Percentiles rank a stretch among this genome's conserved stretches.
Evolutionary conservation across 495 filamentous ascomycete genomes (phyloP).

Genomic region (Monascus purpureus): DNA sequence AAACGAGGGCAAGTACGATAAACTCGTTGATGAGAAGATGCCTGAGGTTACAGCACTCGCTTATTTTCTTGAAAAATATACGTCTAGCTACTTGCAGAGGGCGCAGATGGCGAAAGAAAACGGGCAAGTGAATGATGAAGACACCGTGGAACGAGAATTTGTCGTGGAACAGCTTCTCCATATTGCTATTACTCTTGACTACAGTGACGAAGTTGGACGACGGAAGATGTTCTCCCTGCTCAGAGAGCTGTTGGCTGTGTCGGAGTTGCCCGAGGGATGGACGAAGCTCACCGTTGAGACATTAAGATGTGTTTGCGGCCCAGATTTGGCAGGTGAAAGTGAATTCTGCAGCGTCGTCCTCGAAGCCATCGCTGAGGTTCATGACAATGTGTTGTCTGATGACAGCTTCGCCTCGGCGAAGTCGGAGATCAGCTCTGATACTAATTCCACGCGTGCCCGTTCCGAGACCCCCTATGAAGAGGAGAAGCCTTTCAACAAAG

Average conservation of each 20-base stretch:
- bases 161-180: conserved; percentile 89
- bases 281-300: conserved; percentile 81
- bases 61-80: conserved; percentile 64
- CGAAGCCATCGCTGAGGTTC: conserved; percentile 89
- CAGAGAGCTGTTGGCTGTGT: conserved; percentile 67
- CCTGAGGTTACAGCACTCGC: conserved; percentile 86
- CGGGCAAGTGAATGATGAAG: conserved; percentile 60
- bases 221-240: conserved; percentile 89
- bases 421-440: conserved; percentile 67
- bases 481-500: conserved; percentile 42
- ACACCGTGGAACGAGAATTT: conserved; percentile 77
- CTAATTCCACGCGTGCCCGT: conserved; percentile 27
- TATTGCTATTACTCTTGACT: conserved; percentile 82
- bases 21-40: conserved; percentile 76
- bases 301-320: conserved; percentile 65
- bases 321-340: conserved; percentile 62
- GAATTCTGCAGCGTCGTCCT: conserved; percentile 90
- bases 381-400: conserved; percentile 69
- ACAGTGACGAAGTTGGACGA: conserved; percentile 86
- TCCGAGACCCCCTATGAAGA: conserved; percentile 31
- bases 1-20: conserved; percentile 54
- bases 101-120: conserved; percentile 40
- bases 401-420: conserved; percentile 87
- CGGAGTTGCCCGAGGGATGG: conserved; percentile 81
- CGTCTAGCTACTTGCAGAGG: conserved; percentile 58